These are phyloP conservation scores for Gossypium schwendimanii DNA, from an alignment of 441 rosid species.

Conservation along the genomic window DNA sequence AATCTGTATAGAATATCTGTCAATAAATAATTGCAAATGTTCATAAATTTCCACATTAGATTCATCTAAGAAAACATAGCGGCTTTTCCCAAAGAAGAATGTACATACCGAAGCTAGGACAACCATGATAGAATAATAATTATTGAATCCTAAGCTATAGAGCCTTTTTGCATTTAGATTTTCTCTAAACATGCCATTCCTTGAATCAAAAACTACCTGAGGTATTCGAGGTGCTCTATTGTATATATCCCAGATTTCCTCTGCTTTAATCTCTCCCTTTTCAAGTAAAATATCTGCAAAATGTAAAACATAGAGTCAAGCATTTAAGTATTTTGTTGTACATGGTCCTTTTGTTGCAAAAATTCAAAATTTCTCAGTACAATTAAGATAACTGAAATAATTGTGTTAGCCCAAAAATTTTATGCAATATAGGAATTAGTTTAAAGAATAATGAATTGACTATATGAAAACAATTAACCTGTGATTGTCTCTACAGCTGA, in stretches of 20 bases:
- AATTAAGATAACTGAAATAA: neutral
- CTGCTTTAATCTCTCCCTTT: conserved; percentile 69
- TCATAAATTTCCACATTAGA: neutral
- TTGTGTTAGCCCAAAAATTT: neutral
- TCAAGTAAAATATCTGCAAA: conserved; percentile 77
- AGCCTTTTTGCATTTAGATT: neutral
- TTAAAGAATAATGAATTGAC: neutral
- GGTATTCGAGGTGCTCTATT: conserved; percentile 62
- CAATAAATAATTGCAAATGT: neutral
- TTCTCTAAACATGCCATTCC: neutral
- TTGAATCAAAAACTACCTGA: conserved; percentile 44
- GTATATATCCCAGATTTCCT: conserved; percentile 78
- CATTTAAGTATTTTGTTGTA: neutral
- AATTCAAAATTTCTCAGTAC: neutral
- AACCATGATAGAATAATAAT: neutral
- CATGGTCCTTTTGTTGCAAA: neutral
- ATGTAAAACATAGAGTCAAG: neutral
- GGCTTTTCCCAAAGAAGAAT: neutral
- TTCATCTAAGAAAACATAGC: neutral
- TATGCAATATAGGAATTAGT: neutral
- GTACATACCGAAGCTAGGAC: neutral
- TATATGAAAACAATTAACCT: conserved; percentile 34
- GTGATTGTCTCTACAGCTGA: conserved; percentile 91
- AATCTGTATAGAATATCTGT: neutral
- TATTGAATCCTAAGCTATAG: neutral